A percentile compares a stretch with the other conserved stretches of the same genome.
Conservation (phyloP, 2,329 filamentous ascomycete genomes). For the Talaromyces albobiverticillius region DNA sequence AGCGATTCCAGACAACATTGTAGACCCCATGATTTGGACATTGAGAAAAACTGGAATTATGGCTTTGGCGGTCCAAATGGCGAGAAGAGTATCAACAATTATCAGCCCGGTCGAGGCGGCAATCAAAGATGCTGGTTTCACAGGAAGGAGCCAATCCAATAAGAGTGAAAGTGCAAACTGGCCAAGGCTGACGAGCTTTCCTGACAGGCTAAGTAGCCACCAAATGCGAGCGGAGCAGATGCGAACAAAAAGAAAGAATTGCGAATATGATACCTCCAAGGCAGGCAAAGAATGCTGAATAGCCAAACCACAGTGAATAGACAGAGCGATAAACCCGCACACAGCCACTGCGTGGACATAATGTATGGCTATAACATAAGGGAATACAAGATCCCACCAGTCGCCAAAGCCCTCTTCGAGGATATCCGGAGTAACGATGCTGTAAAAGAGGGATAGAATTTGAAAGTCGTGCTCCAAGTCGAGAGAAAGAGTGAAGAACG, state of each 20-base stretch:
- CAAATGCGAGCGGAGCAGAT: not conserved
- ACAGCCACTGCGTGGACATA: constrained; percentile 6
- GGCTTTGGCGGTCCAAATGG: constrained; percentile 5
- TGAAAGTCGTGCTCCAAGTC: not conserved
- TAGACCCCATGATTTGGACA: not conserved
- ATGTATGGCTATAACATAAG: constrained; percentile 1
- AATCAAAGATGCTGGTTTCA: not conserved
- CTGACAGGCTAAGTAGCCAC: not conserved
- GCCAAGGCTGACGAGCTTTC: not conserved
- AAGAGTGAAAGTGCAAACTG: not conserved
- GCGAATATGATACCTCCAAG: not conserved
- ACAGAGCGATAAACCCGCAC: constrained; percentile 5
- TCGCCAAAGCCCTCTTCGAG: not conserved
- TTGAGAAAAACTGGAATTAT: not conserved
- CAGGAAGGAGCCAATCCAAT: not conserved
- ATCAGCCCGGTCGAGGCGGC: not conserved
- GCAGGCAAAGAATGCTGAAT: constrained; percentile 1
- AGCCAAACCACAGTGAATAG: constrained; percentile 1
- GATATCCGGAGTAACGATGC: not conserved
- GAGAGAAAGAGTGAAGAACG: constrained; percentile 3
- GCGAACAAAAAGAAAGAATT: not conserved
- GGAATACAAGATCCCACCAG: not conserved
- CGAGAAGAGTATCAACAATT: not conserved
- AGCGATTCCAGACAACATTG: not conserved
- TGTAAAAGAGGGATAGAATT: constrained; percentile 2